These are phyloP conservation scores for Sherardia arvensis DNA, from an alignment of 257 asterid genomes.

Conservation along the genomic window DNA sequence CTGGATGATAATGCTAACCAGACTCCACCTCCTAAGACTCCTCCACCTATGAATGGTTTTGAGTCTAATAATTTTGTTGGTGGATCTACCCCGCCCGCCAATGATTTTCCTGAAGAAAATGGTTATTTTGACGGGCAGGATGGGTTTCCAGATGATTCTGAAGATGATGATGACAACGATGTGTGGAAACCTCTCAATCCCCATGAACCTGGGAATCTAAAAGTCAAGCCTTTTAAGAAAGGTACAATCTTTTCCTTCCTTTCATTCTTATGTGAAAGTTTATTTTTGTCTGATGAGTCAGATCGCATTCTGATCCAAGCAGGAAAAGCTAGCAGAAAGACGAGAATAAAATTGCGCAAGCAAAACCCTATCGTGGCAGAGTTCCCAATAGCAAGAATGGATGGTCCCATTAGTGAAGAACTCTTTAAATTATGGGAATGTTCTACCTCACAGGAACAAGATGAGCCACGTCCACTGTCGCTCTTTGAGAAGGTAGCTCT, in stretches of 20 bases:
- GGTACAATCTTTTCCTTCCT: constrained; percentile 25
- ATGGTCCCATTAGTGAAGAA: constrained; percentile 53
- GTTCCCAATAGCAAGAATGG: constrained; percentile 69
- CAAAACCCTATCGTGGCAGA: constrained; percentile 32
- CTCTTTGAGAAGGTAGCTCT: constrained; percentile 64
- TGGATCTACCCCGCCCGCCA: constrained; percentile 30
- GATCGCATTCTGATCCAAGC: constrained; percentile 25
- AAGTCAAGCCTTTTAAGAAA: constrained; percentile 62
- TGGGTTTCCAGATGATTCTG: constrained; percentile 42
- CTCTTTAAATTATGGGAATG: constrained; percentile 59
- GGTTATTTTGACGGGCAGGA: constrained; percentile 35
- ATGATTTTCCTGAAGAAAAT: constrained; percentile 30
- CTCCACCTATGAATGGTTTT: no score
- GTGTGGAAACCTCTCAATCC: constrained; percentile 97
- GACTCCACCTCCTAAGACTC: constrained; percentile 35
- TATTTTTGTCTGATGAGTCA: constrained; percentile 1
- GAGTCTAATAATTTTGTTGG: constrained; percentile 28
- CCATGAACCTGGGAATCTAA: constrained; percentile 80
- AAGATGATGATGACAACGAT: constrained; percentile 17
- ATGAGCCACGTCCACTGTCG: constrained; percentile 33
- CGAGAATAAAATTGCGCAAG: constrained; percentile 31
- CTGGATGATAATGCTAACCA: constrained; percentile 31
- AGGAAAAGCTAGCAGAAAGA: constrained; percentile 49
- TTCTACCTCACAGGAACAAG: no score
- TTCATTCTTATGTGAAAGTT: background rate